These are phyloP conservation scores for Plenodomus biglobosus DNA, from an alignment of 2,329 filamentous ascomycete species.

Conservation along the genomic window DNA sequence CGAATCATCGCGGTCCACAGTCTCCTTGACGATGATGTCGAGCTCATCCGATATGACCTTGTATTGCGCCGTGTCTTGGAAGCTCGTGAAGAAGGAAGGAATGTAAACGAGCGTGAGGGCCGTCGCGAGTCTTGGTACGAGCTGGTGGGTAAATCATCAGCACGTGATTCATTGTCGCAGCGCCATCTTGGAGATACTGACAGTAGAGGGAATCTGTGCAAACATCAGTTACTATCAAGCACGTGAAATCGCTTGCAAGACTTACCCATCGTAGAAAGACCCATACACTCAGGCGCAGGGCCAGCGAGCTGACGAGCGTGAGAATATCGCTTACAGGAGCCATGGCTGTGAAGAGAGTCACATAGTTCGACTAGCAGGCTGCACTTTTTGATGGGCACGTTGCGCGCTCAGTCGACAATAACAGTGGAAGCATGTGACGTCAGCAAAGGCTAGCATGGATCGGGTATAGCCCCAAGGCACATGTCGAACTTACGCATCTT, in stretches of 20 bases:
- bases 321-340: constrained; percentile 39
- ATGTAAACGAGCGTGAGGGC: constrained; percentile 67
- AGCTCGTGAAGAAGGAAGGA: constrained; percentile 63
- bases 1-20: constrained; percentile 36
- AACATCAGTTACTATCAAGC: constrained; percentile 10
- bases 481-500: no score
- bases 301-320: constrained; percentile 51
- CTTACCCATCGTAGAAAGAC: constrained; percentile 66
- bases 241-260: background rate
- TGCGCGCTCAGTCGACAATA: background rate
- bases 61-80: constrained; percentile 59
- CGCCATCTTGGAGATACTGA: constrained; percentile 16
- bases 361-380: constrained; percentile 9
- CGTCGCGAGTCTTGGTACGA: constrained; percentile 54
- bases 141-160: constrained; percentile 12
- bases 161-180: background rate
- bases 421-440: background rate
- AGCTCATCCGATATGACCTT: constrained; percentile 62
- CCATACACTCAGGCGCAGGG: constrained; percentile 55
- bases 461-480: background rate
- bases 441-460: background rate
- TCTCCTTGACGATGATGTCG: constrained; percentile 51
- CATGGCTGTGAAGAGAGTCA: constrained; percentile 29
- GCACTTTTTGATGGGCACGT: background rate
- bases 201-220: constrained; percentile 35